phyloP scores from a whole-genome alignment of 495 filamentous ascomycete species.

The Bathelium albidoporum region DNA sequence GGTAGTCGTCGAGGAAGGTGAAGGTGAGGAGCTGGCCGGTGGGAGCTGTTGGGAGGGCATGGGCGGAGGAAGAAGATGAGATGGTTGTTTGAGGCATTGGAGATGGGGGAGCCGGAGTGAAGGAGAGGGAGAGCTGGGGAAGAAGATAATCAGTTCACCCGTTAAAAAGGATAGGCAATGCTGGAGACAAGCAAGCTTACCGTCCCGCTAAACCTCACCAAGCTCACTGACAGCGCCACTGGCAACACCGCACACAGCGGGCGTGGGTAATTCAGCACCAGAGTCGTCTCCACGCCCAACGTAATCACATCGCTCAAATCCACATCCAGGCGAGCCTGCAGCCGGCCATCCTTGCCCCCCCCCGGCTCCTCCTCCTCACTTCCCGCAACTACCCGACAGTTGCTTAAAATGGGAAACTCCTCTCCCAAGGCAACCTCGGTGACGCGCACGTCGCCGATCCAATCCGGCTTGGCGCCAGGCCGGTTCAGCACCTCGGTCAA shows the following conservation, averaged over 20 bases:
- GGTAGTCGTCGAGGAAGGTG: slow-evolving; percentile 90
- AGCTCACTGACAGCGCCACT: slow-evolving; percentile 79
- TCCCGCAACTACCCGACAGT: slow-evolving; percentile 82
- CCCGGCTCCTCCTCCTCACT: slow-evolving; percentile 44
- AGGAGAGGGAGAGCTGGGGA: slow-evolving; percentile 63
- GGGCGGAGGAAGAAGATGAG: slow-evolving; percentile 14
- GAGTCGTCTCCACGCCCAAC: slow-evolving; percentile 82
- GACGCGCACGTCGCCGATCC: slow-evolving; percentile 83
- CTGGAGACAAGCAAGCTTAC: slow-evolving; percentile 8
- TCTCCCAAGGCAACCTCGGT: slow-evolving; percentile 90
- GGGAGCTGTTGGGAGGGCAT: slow-evolving; percentile 19
- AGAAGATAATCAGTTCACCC: neutral
- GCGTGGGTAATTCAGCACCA: slow-evolving; percentile 88
- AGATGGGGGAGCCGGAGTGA: slow-evolving; percentile 28
- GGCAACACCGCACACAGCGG: slow-evolving; percentile 82
- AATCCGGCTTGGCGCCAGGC: slow-evolving; percentile 64
- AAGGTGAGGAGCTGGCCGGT: slow-evolving; percentile 80
- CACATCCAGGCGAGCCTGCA: slow-evolving; percentile 96
- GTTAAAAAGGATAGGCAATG: too few relatives aligned
- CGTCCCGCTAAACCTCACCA: slow-evolving; percentile 90
- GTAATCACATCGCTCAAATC: slow-evolving; percentile 94
- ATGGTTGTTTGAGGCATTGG: too few relatives aligned
- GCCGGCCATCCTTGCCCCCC: slow-evolving; percentile 45
- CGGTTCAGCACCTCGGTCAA: slow-evolving; percentile 82
- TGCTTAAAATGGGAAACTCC: slow-evolving; percentile 97